A percentile compares a stretch with the other conserved stretches of the same genome.
phyloP scores from a whole-genome alignment of 2,329 filamentous ascomycete species.

The Monilinia aucupariae region DNA sequence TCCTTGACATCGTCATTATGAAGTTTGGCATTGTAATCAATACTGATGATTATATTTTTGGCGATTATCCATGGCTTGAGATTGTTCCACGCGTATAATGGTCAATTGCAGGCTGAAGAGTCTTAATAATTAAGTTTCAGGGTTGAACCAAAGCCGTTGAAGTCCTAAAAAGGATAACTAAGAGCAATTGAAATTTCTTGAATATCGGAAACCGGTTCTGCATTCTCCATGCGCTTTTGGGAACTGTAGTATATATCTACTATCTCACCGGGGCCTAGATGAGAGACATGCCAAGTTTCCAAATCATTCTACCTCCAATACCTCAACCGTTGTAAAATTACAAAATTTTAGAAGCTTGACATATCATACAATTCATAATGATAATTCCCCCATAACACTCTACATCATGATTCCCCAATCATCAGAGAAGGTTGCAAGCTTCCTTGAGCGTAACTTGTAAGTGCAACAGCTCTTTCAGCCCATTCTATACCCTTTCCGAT shows the following conservation, averaged over 20 bases:
- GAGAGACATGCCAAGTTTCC: too few relatives aligned
- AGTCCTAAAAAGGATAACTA: neutral
- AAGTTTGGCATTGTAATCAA: neutral
- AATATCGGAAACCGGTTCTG: neutral
- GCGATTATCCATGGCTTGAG: neutral
- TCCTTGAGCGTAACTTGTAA: neutral
- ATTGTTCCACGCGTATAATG: neutral
- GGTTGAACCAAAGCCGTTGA: neutral
- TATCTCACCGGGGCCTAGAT: neutral
- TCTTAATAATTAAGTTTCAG: neutral
- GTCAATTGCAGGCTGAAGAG: neutral
- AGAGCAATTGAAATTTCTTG: neutral
- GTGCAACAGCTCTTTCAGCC: neutral
- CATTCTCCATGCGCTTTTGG: too few relatives aligned
- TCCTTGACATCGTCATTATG: too few relatives aligned
- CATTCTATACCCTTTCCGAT: neutral
- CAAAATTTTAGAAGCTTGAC: neutral
- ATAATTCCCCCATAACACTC: neutral
- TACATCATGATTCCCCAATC: neutral
- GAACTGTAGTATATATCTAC: neutral
- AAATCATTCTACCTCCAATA: neutral
- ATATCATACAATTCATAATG: neutral
- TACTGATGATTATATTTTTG: too few relatives aligned
- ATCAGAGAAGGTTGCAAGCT: neutral
- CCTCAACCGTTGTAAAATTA: neutral